phyloP scores from a whole-genome alignment of 805 yeast genomes.

The Komagataella phaffii region DNA sequence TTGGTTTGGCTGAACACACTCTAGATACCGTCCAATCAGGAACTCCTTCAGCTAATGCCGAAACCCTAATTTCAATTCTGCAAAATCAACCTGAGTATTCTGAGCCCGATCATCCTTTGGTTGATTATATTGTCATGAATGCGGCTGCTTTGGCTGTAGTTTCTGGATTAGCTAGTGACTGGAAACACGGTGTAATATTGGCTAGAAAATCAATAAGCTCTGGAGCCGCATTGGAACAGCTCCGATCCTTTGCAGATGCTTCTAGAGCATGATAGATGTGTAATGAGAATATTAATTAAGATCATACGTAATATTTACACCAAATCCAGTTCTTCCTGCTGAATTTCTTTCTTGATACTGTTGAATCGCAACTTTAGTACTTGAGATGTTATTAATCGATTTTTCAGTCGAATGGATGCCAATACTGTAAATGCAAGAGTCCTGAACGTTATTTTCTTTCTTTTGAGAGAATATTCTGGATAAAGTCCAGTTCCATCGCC shows the following conservation, averaged over 20 bases:
- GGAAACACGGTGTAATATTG: conserved; percentile 65
- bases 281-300: neutral
- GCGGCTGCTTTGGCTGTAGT: conserved; percentile 79
- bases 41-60: conserved; percentile 80
- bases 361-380: neutral
- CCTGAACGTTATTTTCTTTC: conserved; percentile 12
- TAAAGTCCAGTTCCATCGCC: neutral
- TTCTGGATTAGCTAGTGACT: conserved; percentile 49
- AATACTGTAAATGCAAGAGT: conserved; percentile 20
- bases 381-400: conserved; percentile 17
- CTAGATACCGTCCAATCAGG: conserved; percentile 64
- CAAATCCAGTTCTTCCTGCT: neutral
- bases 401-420: conserved; percentile 22
- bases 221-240: conserved; percentile 53
- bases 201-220: conserved; percentile 57
- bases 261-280: neutral
- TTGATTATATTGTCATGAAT: conserved; percentile 85
- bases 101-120: conserved; percentile 43
- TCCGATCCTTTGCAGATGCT: conserved; percentile 36
- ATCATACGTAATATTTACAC: neutral
- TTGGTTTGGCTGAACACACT: conserved; percentile 66
- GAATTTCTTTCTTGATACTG: neutral
- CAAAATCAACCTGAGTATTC: conserved; percentile 23
- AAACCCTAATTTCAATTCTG: conserved; percentile 28
- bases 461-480: neutral